Evolutionary conservation across 495 filamentous ascomycete species (phyloP), one percentile per base, ranked within the genome.

Genomic region (Tuber indicum): DNA sequence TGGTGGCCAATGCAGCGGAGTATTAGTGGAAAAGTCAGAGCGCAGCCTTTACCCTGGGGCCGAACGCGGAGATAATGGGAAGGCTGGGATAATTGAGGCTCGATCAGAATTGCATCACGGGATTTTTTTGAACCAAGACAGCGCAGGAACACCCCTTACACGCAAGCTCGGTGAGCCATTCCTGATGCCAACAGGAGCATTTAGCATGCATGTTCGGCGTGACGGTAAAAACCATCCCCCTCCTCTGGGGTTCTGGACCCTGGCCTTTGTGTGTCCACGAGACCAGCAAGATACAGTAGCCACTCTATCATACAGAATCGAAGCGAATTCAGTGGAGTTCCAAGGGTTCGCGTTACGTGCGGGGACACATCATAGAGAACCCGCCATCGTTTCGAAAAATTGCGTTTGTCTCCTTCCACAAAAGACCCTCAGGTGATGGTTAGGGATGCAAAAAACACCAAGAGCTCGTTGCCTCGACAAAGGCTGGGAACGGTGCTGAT

Each of bases 401-500:
- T 42, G 80, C 76, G 23, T 79, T 82, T 73, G 44, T 79, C 32
- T 78, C 75, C 42, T n/a, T 78, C 75, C 42, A 82, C 79, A 2
- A 79, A 82, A 45, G 80, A 79, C 47, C 69, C 79, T 7, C 52
- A 36, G 16, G 79, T 82, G 7, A 49, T 81, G 7, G 66, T 81
- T 17, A 58, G 32, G 39, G 71, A 82, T 36, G 75, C 79, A 42
- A 76, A 71, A 58, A 76, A 74, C n/a, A 82, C 76, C 36, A 74
- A 49, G 7, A 76, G 62, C 3, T 49, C 75, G 45, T 42, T 77
- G 14, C 36, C 76, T 6, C 42, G 26, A 46, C 41, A 70, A 43
- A 43, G 47, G 79, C 32, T 82, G 74, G 74, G 76, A 76, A 32
- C 78, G 79, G 75, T 76, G 79, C 41, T 82, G 79, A 79, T 79